Base-by-base conservation (phyloP, 2,329 filamentous ascomycete genomes). In the Verticillium nonalfalfae region DNA sequence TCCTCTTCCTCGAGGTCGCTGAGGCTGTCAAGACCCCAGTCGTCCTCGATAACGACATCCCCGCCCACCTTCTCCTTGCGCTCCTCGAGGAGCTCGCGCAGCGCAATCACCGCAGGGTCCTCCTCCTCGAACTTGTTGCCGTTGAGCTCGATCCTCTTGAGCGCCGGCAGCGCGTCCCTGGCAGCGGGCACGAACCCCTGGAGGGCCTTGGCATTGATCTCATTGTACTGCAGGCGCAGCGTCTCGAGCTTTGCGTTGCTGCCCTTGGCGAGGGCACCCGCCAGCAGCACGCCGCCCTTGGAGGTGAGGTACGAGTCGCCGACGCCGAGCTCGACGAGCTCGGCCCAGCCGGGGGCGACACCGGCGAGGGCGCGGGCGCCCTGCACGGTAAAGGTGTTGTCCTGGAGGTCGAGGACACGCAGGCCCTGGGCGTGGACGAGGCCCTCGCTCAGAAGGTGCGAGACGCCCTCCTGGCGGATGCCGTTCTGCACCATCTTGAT, bases 401-500 rank as follows among this genome's bases (percentile, higher is more conserved):
- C 95, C 75, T 99, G 94, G 64, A 99, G 80, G 78, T 99, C 95
- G 59, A 99, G 79, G 14, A 93, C 84, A 72, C 88, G 81, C 60
- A 99, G 82, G 55, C 81, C 79, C 36, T 79, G 81, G 58, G 91
- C 86, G 69, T 91, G 83, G 66, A 82, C 85, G 59, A 99, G 81
- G 64, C 95, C 95, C 59, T 93, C 82, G 63, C 85, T 87, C 66
- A 99, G 79, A 61, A 99, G 81, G 66, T 89, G 84, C 57, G 88
- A 88, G 70, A 98, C 95, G 63, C 95, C 95, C 75, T 98, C 93
- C 72, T 94, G 91, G 54, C 95, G 86, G 68, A 99, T 99, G 59
- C 95, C 95, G 74, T 99, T 98, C 77, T 98, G 95, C 33, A 96
- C 92, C 95, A 99, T 98, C 82, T 94, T 96, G 68, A 99, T 86